A percentile compares a stretch with the other conserved stretches of the same genome.
phyloP scores from a whole-genome alignment of 208 protist genomes.

The Trypanosoma lewisi region DNA sequence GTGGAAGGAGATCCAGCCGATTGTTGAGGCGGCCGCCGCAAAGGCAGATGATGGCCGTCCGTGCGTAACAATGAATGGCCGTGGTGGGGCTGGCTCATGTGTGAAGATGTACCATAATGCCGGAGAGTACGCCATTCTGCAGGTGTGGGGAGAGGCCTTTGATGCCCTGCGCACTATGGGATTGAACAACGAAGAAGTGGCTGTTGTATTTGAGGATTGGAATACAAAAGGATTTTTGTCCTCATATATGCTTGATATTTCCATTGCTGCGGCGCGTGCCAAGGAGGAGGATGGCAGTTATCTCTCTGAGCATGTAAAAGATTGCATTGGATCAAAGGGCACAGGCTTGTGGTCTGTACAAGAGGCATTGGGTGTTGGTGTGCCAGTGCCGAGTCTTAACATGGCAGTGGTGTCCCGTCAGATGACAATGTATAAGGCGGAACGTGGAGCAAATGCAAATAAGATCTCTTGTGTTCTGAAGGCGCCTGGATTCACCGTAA shows the following conservation, averaged over 20 bases:
- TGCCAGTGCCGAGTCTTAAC: conserved; percentile 90
- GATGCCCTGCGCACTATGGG: conserved; percentile 88
- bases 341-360: conserved; percentile 96
- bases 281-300: conserved; percentile 86
- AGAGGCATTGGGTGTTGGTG: conserved; percentile 91
- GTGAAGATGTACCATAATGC: conserved; percentile 99
- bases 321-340: conserved; percentile 97
- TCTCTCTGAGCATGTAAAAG: conserved; percentile 95
- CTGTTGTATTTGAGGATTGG: conserved; percentile 93
- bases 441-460: conserved; percentile 84
- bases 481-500: conserved; percentile 29
- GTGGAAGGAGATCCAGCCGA: conserved; percentile 92
- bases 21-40: conserved; percentile 95
- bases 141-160: conserved; percentile 96
- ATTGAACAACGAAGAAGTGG: conserved; percentile 92
- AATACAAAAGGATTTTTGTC: conserved; percentile 92
- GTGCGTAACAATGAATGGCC: conserved; percentile 95
- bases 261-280: conserved; percentile 91
- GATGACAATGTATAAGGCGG: conserved; percentile 91
- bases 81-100: conserved; percentile 96
- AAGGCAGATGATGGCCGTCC: conserved; percentile 93
- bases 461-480: conserved; percentile 23
- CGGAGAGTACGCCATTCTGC: conserved; percentile 99
- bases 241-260: conserved; percentile 99
- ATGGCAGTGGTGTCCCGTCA: conserved; percentile 93